Percentiles rank a stretch among this genome's conserved stretches.
phyloP scores from a whole-genome alignment of 805 yeast species.

The Lipomyces chichibuensis region DNA sequence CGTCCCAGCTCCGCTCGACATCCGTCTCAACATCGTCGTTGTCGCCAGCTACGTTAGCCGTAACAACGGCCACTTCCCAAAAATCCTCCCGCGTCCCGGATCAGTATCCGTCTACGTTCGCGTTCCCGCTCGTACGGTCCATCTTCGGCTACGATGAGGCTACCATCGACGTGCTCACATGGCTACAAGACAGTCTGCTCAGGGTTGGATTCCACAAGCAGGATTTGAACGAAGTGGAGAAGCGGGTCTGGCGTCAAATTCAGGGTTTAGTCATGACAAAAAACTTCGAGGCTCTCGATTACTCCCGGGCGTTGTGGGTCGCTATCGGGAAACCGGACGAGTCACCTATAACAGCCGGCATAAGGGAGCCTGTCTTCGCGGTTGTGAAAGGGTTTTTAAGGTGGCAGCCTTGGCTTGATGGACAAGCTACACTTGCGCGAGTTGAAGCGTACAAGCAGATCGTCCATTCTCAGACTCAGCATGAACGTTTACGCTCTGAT shows the following conservation, averaged over 20 bases:
- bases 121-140: conserved; percentile 15
- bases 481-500: not conserved
- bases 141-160: conserved; percentile 11
- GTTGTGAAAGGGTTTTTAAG: not conserved
- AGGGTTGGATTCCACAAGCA: not conserved
- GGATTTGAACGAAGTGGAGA: not conserved
- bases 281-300: conserved; percentile 2
- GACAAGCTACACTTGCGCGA: not conserved
- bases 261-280: conserved; percentile 13
- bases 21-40: not conserved
- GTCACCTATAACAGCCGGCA: conserved; percentile 1
- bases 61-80: conserved; percentile 1
- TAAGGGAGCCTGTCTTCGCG: not conserved
- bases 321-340: not conserved
- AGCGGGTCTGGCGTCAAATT: not conserved
- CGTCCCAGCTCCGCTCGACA: not conserved
- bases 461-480: conserved; percentile 3
- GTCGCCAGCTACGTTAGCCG: not conserved
- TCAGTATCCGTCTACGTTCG: not conserved
- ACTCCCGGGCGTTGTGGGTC: not conserved
- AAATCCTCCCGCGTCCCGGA: not conserved
- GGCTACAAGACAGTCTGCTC: not conserved
- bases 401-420: not conserved
- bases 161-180: not conserved
- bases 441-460: not conserved